phyloP scores from a whole-genome alignment of 371 early-diverging fungal genomes.

The Zychaea mexicana region DNA sequence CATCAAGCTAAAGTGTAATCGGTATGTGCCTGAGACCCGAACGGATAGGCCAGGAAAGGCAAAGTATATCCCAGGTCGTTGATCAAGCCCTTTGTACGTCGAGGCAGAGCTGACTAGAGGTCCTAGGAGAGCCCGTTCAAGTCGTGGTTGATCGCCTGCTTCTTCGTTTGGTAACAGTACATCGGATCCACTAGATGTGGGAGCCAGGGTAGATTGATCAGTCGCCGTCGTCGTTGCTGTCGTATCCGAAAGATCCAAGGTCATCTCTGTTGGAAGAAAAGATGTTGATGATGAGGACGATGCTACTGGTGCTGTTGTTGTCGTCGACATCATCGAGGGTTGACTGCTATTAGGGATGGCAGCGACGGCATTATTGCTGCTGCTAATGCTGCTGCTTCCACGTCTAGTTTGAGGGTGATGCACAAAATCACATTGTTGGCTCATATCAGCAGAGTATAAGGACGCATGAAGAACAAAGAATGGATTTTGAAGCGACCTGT shows the following conservation, averaged over 20 bases:
- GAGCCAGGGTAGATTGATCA: neutral
- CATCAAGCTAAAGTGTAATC: conserved; percentile 48
- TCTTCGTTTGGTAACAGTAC: neutral
- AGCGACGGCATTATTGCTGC: too few species aligned
- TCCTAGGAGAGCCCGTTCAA: conserved; percentile 48
- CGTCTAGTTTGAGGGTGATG: neutral
- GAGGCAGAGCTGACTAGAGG: conserved; percentile 55
- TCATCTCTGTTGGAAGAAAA: neutral
- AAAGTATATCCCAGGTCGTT: conserved; percentile 40
- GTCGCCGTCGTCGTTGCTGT: neutral
- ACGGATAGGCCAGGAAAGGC: conserved; percentile 55
- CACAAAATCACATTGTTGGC: conserved; percentile 14
- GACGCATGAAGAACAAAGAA: conserved; percentile 32
- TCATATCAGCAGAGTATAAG: conserved; percentile 28
- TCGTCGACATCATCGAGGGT: too few species aligned
- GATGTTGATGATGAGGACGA: neutral
- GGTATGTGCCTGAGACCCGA: conserved; percentile 41
- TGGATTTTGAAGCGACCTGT: conserved; percentile 12
- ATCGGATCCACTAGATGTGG: neutral
- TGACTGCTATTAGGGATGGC: too few species aligned
- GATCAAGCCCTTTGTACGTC: conserved; percentile 46
- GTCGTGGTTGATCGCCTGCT: neutral
- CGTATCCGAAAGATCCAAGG: neutral
- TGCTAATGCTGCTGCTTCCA: neutral
- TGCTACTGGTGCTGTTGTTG: neutral